Evolutionary conservation across 2,329 filamentous ascomycete species (phyloP), one percentile per base, ranked within the genome.

Genomic region (Monosporascus ibericus): DNA sequence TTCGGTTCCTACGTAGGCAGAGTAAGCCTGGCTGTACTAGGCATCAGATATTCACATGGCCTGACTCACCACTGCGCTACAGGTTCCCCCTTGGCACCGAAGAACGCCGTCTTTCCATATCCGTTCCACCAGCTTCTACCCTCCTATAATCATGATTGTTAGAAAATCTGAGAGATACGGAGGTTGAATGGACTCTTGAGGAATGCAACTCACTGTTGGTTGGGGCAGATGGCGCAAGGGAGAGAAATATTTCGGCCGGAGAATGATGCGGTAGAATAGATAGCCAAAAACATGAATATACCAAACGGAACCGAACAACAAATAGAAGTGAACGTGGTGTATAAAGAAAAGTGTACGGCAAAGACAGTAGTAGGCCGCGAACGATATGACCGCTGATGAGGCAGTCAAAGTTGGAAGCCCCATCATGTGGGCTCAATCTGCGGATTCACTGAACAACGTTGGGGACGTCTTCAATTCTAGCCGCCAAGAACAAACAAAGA

Each of bases 101-200:
- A 47, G 24, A 54, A 54, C 15, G 47, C 30, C 9, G 46, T 24
- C n/a, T 50, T 25, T 22, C 20, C 49, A 46, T 52, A 54, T 30
- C 52, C 52, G 15, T 54, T 54, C 52, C 52, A 54, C 49, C 47
- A 51, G 22, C 52, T 54, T 34, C 52, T 36, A 25, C 44, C 52
- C 14, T 39, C 47, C 52, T 54, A 22, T 9, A 27, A 3, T n/a
- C 15, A 27, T 36, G 34, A 25, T 25, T 5, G 5, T 25, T 25
- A 25, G 24, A n/a, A 25, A 6, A 25, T 25, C 24, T 25, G 24
- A 25, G 24, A 25, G 24, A 25, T 25, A 25, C 6, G 24, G 5
- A 25, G 24, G 6, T 25, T 6, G 24, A 25, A 25, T 25, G 6
- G 6, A 25, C 24, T 25, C 24, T 25, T 25, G 6, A 25, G 24